Conservation (phyloP, 352 stramenopile genomes). For the Phytopythium delawarense region DNA sequence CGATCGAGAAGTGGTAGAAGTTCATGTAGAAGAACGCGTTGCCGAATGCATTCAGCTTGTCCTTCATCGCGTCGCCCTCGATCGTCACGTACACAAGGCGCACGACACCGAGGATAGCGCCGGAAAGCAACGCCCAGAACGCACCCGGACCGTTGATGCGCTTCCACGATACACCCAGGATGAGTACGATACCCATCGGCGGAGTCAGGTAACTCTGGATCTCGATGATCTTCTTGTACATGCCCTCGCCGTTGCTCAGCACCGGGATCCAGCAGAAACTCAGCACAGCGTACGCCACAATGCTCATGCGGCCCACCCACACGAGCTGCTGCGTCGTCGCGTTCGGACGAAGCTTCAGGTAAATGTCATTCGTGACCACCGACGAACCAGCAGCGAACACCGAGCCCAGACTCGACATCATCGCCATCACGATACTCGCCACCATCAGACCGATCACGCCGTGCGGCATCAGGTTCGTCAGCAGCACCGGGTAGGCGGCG, state of each 20-base stretch:
- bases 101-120: conserved; percentile 40
- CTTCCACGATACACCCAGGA: conserved; percentile 51
- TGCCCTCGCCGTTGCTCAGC: conserved; percentile 43
- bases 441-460: too few relatives aligned
- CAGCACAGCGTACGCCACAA: too few relatives aligned
- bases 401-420: too few relatives aligned
- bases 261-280: too few relatives aligned
- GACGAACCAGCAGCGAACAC: too few relatives aligned
- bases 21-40: conserved; percentile 71
- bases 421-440: too few relatives aligned
- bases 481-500: too few relatives aligned
- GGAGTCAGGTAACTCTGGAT: conserved; percentile 61
- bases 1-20: conserved; percentile 62
- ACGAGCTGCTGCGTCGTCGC: too few relatives aligned
- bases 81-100: conserved; percentile 61
- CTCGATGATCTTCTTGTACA: conserved; percentile 61
- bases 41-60: conserved; percentile 27
- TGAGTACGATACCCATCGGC: conserved; percentile 56
- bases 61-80: conserved; percentile 37
- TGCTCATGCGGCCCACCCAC: too few relatives aligned
- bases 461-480: too few relatives aligned
- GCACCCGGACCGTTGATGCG: conserved; percentile 43
- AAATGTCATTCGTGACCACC: too few relatives aligned
- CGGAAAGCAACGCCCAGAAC: conserved; percentile 44
- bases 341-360: too few relatives aligned